phyloP scores from a whole-genome alignment of 2,329 filamentous ascomycete species.

The Penicillium corylophilum region DNA sequence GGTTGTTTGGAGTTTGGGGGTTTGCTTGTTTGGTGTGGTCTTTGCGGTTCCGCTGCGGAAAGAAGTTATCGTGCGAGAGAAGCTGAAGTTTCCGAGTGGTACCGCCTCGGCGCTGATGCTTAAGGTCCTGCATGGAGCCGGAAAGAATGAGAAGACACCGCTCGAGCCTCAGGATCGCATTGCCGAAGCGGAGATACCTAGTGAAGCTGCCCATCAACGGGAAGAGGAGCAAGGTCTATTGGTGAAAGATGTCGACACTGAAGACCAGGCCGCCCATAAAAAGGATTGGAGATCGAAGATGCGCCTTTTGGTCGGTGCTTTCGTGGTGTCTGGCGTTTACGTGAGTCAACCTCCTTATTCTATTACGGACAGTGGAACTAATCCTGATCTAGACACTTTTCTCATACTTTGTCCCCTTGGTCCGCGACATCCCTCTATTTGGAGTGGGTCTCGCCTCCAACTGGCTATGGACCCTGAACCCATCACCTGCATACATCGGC shows the following conservation, averaged over 20 bases:
- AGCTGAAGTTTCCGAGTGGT: constrained; percentile 89
- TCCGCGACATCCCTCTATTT: constrained; percentile 85
- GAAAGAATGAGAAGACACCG: constrained; percentile 43
- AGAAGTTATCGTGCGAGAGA: constrained; percentile 90
- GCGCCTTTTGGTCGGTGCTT: constrained; percentile 58
- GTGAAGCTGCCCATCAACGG: constrained; percentile 33
- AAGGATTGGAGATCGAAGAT: constrained; percentile 64
- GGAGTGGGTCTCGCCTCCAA: constrained; percentile 69
- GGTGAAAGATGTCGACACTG: constrained; percentile 45
- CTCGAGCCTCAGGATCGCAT: constrained; percentile 14
- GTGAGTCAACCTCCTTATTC: constrained; percentile 30
- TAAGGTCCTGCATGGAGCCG: constrained; percentile 74
- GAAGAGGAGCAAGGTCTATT: constrained; percentile 47
- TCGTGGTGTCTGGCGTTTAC: constrained; percentile 58
- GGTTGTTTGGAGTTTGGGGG: constrained; percentile 84
- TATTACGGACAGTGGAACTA: neutral
- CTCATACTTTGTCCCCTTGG: constrained; percentile 84
- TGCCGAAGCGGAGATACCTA: constrained; percentile 26
- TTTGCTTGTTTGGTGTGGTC: constrained; percentile 95
- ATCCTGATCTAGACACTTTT: constrained; percentile 63
- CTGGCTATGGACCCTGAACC: constrained; percentile 96
- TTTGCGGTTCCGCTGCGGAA: constrained; percentile 89
- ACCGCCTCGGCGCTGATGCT: constrained; percentile 96
- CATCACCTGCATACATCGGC: constrained; percentile 93
- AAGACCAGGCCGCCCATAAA: constrained; percentile 37